Evolutionary conservation across 2,329 filamentous ascomycete species (phyloP).

Genomic region (Microsporum ferrugineum): DNA sequence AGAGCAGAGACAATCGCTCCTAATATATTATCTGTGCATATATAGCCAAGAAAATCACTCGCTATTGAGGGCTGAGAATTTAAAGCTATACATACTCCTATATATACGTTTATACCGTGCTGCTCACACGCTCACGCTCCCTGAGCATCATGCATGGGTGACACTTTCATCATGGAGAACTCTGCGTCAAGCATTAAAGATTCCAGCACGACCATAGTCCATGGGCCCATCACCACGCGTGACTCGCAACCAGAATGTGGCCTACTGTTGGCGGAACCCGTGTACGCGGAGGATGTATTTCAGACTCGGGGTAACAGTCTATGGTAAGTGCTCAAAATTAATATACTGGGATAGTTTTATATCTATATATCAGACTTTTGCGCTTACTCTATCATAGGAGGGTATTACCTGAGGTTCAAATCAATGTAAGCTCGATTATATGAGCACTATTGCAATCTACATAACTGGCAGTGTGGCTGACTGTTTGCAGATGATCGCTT

Average conservation of each 20-base stretch:
- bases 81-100: not conserved
- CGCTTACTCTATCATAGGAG: conserved; percentile 21
- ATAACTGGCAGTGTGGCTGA: not conserved
- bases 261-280: conserved; percentile 1
- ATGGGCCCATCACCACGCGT: not conserved
- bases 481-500: conserved; percentile 32
- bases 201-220: not conserved
- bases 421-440: conserved; percentile 22
- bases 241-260: conserved; percentile 2
- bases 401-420: conserved; percentile 32
- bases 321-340: conserved; percentile 1
- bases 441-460: not conserved
- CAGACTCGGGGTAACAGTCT: conserved; percentile 6
- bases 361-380: not conserved
- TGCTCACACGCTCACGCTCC: not conserved
- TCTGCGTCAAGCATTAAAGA: not conserved
- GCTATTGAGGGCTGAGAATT: not conserved
- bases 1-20: not conserved
- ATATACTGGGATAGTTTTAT: not conserved
- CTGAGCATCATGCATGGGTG: not conserved
- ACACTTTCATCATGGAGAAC: not conserved
- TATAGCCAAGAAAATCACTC: not conserved
- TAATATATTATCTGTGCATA: not conserved
- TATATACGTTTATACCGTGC: not conserved
- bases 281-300: conserved; percentile 1